Evolutionary conservation across 2,329 filamentous ascomycete species (phyloP).

Genomic region (Graphilbum sp.): DNA sequence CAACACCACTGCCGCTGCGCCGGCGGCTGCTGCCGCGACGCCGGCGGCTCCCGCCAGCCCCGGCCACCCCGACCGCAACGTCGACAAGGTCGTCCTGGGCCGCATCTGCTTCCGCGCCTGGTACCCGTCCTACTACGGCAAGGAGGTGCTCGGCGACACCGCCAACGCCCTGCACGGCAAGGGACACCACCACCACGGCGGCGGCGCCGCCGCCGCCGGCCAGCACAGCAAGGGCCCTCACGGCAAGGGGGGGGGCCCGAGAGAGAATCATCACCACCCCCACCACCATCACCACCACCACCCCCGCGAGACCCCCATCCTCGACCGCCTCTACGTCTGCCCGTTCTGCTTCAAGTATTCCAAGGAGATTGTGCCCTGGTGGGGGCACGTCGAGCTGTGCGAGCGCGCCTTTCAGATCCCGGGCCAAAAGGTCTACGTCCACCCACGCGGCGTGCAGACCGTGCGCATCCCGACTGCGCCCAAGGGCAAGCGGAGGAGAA

Average conservation of each 20-base stretch:
- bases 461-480: slow-evolving; percentile 20
- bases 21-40: slow-evolving; percentile 7
- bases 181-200: too few species aligned
- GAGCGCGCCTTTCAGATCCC: slow-evolving; percentile 34
- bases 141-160: slow-evolving; percentile 43
- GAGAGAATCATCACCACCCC: not conserved
- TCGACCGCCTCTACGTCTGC: slow-evolving; percentile 69
- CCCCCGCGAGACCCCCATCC: slow-evolving; percentile 23
- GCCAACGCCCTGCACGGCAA: slow-evolving; percentile 11
- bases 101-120: slow-evolving; percentile 73
- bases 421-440: slow-evolving; percentile 58
- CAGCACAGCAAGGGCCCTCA: not conserved
- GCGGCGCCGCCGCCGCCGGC: not conserved
- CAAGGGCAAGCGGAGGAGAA: slow-evolving; percentile 21
- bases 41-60: slow-evolving; percentile 17
- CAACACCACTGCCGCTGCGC: slow-evolving; percentile 5
- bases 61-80: slow-evolving; percentile 48
- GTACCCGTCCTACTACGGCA: slow-evolving; percentile 85
- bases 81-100: slow-evolving; percentile 74
- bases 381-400: slow-evolving; percentile 42
- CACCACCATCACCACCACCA: slow-evolving; percentile 5
- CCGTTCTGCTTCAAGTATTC: slow-evolving; percentile 91
- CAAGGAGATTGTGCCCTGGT: slow-evolving; percentile 41
- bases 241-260: slow-evolving; percentile 10
- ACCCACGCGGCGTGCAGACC: slow-evolving; percentile 29